phyloP scores from a whole-genome alignment of 2,329 filamentous ascomycete species.

The Pseudogymnoascus sp. region DNA sequence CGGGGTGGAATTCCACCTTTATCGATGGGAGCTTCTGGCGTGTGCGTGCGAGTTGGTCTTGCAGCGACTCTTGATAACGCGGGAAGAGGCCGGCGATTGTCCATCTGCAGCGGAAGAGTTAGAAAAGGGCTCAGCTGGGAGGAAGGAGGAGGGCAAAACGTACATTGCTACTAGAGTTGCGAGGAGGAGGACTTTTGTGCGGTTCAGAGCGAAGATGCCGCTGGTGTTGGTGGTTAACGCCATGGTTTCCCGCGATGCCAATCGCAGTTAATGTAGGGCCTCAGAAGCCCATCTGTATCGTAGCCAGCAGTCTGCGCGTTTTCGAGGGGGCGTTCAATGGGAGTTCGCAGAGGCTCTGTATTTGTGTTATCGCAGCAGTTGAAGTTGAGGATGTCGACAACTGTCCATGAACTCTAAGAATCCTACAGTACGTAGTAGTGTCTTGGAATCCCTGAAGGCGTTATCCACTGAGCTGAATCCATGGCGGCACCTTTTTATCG shows the following conservation, averaged over 20 bases:
- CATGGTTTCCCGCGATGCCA: background rate
- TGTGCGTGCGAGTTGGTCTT: constrained; percentile 2
- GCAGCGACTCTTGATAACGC: background rate
- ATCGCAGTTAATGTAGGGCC: background rate
- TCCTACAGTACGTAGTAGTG: background rate
- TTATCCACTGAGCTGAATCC: background rate
- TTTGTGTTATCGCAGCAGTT: background rate
- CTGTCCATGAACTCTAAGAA: background rate
- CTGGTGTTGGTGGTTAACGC: background rate
- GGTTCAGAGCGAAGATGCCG: background rate
- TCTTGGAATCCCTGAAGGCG: background rate
- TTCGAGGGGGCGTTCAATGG: background rate
- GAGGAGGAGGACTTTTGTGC: background rate
- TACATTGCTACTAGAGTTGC: background rate
- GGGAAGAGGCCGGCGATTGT: constrained; percentile 7
- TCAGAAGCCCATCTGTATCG: background rate
- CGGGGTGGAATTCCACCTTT: constrained; percentile 12
- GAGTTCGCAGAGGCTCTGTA: background rate
- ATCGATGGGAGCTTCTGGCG: constrained; percentile 7
- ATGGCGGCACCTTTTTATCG: background rate
- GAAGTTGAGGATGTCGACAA: background rate
- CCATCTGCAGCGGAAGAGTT: background rate
- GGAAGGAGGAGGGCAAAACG: background rate
- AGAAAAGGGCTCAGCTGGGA: background rate
- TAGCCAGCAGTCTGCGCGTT: background rate